These are phyloP conservation scores for Alloascoidea hylecoeti DNA, from an alignment of 805 yeast species.

Conservation along the genomic window DNA sequence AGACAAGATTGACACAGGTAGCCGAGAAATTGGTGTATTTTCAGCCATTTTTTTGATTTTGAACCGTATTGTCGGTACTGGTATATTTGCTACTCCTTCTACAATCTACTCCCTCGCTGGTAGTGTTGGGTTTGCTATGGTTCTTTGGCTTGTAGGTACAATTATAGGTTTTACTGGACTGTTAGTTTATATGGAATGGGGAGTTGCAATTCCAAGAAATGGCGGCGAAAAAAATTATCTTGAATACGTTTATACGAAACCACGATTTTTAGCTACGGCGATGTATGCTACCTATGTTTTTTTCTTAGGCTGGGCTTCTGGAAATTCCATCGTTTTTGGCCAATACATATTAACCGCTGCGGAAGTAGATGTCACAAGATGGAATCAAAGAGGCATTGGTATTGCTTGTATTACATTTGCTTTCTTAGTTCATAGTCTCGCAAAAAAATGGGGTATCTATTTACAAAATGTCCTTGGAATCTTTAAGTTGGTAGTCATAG, in stretches of 20 bases:
- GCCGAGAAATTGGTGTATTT: slow-evolving; percentile 28
- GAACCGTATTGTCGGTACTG: slow-evolving; percentile 65
- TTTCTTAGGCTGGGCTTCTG: slow-evolving; percentile 76
- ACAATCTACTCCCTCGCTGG: slow-evolving; percentile 39
- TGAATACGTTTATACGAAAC: slow-evolving; percentile 56
- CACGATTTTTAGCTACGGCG: slow-evolving; percentile 52
- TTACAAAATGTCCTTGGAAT: slow-evolving; percentile 55
- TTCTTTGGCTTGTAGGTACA: slow-evolving; percentile 68
- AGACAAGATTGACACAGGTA: not conserved
- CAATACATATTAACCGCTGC: slow-evolving; percentile 69
- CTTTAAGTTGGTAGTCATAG: slow-evolving; percentile 58
- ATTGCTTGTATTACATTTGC: slow-evolving; percentile 62
- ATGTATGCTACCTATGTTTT: slow-evolving; percentile 60
- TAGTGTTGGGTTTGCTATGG: slow-evolving; percentile 56
- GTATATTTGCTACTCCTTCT: slow-evolving; percentile 61
- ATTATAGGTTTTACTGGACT: slow-evolving; percentile 50
- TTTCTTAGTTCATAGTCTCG: slow-evolving; percentile 43
- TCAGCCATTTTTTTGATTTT: slow-evolving; percentile 54
- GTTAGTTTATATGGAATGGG: slow-evolving; percentile 69
- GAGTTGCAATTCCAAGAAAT: slow-evolving; percentile 63
- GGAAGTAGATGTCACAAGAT: slow-evolving; percentile 46
- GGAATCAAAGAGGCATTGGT: slow-evolving; percentile 73
- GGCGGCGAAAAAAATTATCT: slow-evolving; percentile 82
- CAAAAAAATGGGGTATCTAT: slow-evolving; percentile 51
- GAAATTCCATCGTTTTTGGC: slow-evolving; percentile 71